Conservation (phyloP, 345 rosid genomes). For the Murraya paniculata region DNA sequence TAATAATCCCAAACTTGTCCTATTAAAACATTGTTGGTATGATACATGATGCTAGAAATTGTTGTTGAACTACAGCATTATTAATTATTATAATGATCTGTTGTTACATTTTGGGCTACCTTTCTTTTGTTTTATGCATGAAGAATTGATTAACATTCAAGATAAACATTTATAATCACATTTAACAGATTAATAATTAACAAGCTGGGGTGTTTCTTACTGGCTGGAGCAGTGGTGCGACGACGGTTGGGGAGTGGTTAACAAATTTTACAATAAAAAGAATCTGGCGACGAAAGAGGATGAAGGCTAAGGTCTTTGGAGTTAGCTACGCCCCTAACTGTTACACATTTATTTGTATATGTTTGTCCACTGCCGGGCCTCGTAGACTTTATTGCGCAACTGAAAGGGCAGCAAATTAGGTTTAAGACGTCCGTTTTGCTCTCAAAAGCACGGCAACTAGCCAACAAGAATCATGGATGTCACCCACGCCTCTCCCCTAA, state of each 20-base stretch:
- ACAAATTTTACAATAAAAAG: neutral
- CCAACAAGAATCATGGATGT: slow-evolving; percentile 29
- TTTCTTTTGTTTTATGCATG: neutral
- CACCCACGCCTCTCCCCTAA: slow-evolving; percentile 15
- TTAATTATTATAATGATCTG: neutral
- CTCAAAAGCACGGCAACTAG: slow-evolving; percentile 12
- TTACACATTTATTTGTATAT: slow-evolving; percentile 3
- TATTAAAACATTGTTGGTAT: too few relatives aligned
- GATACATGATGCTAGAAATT: too few relatives aligned
- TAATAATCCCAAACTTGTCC: too few relatives aligned
- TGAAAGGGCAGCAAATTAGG: neutral
- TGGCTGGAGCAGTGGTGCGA: neutral
- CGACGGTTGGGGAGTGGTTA: neutral
- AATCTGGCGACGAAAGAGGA: neutral
- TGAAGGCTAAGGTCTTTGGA: slow-evolving; percentile 6
- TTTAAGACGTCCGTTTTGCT: neutral
- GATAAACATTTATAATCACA: neutral
- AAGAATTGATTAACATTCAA: neutral
- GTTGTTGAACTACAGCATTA: too few relatives aligned
- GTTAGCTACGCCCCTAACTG: slow-evolving; percentile 2
- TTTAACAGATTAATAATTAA: neutral
- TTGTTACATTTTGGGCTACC: neutral
- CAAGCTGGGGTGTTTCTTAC: neutral
- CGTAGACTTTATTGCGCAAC: slow-evolving; percentile 9
- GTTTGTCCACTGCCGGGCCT: slow-evolving; percentile 17